A percentile compares a stretch with the other conserved stretches of the same genome.
Evolutionary conservation across 208 protist species (phyloP).

Genomic region (Leishmania martiniquensis): DNA sequence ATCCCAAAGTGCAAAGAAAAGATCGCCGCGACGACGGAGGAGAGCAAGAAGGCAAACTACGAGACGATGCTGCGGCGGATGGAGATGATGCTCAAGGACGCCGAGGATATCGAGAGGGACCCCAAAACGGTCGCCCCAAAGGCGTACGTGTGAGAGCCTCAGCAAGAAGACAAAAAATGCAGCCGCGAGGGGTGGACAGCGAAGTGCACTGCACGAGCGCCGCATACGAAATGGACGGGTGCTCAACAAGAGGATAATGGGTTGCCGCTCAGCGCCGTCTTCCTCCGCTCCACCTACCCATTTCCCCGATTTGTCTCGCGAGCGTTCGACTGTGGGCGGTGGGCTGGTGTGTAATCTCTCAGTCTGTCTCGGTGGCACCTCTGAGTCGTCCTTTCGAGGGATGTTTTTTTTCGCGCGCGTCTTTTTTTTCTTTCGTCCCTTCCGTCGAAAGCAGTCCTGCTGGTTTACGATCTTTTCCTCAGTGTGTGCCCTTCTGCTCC

Average conservation of each 20-base stretch:
- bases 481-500: background rate
- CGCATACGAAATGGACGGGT: background rate
- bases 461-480: background rate
- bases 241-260: too few species aligned
- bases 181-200: background rate
- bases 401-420: background rate
- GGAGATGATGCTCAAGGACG: conserved; percentile 83
- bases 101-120: conserved; percentile 50
- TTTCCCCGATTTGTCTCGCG: background rate
- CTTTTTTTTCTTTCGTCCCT: background rate
- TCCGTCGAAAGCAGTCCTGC: too few species aligned
- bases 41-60: conserved; percentile 46
- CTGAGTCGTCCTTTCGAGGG: too few species aligned
- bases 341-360: background rate
- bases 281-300: background rate
- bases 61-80: conserved; percentile 55
- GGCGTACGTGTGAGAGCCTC: conserved; percentile 37
- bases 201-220: background rate
- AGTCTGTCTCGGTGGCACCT: background rate
- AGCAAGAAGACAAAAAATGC: background rate
- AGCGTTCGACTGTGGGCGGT: background rate
- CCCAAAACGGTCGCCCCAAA: conserved; percentile 50
- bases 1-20: conserved; percentile 52
- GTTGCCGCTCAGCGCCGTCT: too few species aligned
- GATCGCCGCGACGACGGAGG: conserved; percentile 35